These are phyloP conservation scores for Fusarium coicis DNA, from an alignment of 2,329 filamentous ascomycete species.

Conservation along the genomic window DNA sequence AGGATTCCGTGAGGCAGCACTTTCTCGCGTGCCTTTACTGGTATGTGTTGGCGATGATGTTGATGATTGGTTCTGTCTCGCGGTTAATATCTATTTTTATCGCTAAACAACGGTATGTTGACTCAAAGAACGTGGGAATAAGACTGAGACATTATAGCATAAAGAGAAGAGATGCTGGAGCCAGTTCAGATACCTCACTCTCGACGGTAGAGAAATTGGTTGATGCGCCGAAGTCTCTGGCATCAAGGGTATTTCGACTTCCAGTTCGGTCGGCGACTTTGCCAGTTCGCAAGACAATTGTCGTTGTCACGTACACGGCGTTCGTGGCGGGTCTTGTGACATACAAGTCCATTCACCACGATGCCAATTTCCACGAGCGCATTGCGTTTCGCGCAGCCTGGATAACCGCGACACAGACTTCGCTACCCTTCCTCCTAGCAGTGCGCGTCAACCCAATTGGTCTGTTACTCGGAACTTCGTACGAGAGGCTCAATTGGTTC, in stretches of 20 bases:
- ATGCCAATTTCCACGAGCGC: constrained; percentile 42
- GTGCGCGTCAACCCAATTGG: constrained; percentile 41
- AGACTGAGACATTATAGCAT: constrained; percentile 17
- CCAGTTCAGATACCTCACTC: constrained; percentile 17
- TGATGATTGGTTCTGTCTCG: constrained; percentile 28
- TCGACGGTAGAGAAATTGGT: constrained; percentile 31
- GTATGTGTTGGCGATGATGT: constrained; percentile 35
- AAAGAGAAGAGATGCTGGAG: constrained; percentile 26
- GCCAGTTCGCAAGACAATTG: constrained; percentile 28
- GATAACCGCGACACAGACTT: constrained; percentile 40
- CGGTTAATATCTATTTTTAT: constrained; percentile 30
- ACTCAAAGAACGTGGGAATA: not conserved
- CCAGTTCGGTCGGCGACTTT: constrained; percentile 26
- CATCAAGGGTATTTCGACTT: constrained; percentile 3
- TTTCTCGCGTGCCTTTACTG: constrained; percentile 41
- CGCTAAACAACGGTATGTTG: constrained; percentile 39
- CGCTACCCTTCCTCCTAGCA: constrained; percentile 39
- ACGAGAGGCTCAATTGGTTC: constrained; percentile 43
- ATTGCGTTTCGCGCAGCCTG: constrained; percentile 43
- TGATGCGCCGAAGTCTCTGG: constrained; percentile 22
- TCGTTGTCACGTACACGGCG: constrained; percentile 30
- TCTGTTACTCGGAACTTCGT: constrained; percentile 38
- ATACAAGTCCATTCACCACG: constrained; percentile 42
- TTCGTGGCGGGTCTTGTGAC: constrained; percentile 40
- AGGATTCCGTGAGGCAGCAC: constrained; percentile 42